A percentile compares a stretch with the other conserved stretches of the same genome.
phyloP scores from a whole-genome alignment of 2,329 filamentous ascomycete genomes.

The Penicillium sp. region DNA sequence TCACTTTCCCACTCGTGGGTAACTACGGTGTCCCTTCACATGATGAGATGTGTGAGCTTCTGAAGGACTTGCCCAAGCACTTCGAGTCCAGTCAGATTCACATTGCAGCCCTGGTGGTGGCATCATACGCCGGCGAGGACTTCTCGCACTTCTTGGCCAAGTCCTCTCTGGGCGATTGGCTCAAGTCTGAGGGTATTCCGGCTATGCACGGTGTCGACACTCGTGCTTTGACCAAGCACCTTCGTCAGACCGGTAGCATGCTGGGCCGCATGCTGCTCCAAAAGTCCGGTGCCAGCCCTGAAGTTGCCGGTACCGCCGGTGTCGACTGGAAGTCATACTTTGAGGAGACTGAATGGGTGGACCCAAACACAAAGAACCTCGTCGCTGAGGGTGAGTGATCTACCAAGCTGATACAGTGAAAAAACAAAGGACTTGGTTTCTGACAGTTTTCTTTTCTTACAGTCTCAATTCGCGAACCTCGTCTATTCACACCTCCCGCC shows the following conservation, averaged over 20 bases:
- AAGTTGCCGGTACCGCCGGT: constrained; percentile 43
- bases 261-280: constrained; percentile 83
- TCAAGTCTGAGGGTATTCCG: constrained; percentile 92
- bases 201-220: constrained; percentile 96
- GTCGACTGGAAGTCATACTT: constrained; percentile 60
- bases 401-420: neutral
- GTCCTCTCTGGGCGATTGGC: constrained; percentile 88
- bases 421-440: constrained; percentile 33
- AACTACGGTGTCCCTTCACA: constrained; percentile 96
- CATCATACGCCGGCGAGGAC: constrained; percentile 89
- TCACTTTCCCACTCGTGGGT: constrained; percentile 92
- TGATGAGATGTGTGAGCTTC: constrained; percentile 77
- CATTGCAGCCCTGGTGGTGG: constrained; percentile 84
- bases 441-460: constrained; percentile 20
- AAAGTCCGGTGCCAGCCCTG: constrained; percentile 49
- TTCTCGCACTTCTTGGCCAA: constrained; percentile 91
- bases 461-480: constrained; percentile 88
- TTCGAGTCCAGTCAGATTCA: constrained; percentile 94
- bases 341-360: constrained; percentile 79
- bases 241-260: constrained; percentile 93
- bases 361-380: constrained; percentile 90
- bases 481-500: constrained; percentile 74
- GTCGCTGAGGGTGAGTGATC: constrained; percentile 79
- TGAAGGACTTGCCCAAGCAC: constrained; percentile 82
- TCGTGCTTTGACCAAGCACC: constrained; percentile 86